Evolutionary conservation across 306 rosid species (phyloP), one percentile per base, ranked within the genome.

Genomic region (Abrus precatorius): DNA sequence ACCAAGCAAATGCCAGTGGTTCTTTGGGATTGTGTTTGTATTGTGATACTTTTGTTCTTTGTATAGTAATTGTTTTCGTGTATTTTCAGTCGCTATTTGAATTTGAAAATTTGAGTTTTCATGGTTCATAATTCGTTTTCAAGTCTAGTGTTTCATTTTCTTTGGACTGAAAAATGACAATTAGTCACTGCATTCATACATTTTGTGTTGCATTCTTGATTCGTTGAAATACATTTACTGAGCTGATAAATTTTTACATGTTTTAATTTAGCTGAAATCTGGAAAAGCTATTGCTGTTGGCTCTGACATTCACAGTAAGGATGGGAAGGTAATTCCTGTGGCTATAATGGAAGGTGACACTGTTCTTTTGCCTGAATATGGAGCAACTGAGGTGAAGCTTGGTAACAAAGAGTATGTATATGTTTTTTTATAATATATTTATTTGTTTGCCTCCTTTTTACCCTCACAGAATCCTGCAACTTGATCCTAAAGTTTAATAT

Each of bases 361-460:
- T 32, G 95, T 92, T 74, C 93, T 92, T 40, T 84, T 92, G 64
- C 95, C 93, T 55, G 92, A 92, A 74, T 90, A 87, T 38, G 95
- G 97, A 47, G 95, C 93, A 78, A 82, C 90, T 62, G 91, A 87
- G 78, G 93, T 92, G 68, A 92, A 89, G 88, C 97, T 92, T 34
- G 81, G 86, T 30, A 88, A 90, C 45, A 92, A 89, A 83, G 90
- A 92, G 94, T 90, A 90, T 53, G 90, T 80, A 33, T 82, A 28
- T 69, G 8, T 33, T 49, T 29, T 40, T 75, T 43, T 60, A 9
- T 13, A 1, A 12, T n/a, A 7, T 32, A 10, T 73, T 29, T 8
- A 11, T 30, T 60, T 32, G 10, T 61, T 36, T 1, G 48, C 13
- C 50, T 41, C 0, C 0, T 55, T 68, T 59, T 7, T 14, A 53